Conservation (phyloP, 805 yeast genomes). For the Blastobotrys terrestris region DNA sequence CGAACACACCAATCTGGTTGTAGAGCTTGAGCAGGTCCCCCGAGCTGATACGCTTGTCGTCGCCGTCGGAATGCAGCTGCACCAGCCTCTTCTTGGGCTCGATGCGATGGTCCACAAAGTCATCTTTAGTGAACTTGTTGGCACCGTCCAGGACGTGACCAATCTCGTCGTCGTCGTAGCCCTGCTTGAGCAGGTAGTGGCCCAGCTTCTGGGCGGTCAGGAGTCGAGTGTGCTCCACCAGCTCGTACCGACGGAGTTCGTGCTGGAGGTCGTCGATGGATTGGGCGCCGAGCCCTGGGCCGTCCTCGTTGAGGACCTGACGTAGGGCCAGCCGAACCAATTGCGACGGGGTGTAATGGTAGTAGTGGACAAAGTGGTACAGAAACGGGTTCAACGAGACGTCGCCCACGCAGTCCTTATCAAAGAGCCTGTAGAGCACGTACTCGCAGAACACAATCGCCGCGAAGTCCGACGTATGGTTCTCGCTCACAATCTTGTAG, state of each 20-base stretch:
- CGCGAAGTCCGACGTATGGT: not conserved
- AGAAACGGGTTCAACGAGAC: slow-evolving; percentile 11
- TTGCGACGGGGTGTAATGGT: not conserved
- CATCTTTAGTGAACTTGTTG: not conserved
- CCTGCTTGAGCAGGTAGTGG: not conserved
- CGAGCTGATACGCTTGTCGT: not conserved
- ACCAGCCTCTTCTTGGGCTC: not conserved
- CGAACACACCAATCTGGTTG: not conserved
- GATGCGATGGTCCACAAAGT: not conserved
- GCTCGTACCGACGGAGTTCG: not conserved
- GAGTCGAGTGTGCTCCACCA: not conserved
- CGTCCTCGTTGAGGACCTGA: not conserved
- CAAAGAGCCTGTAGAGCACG: slow-evolving; percentile 7
- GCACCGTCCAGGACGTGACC: not conserved
- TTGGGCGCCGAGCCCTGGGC: not conserved
- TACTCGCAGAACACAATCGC: not conserved
- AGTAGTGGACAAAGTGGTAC: slow-evolving; percentile 9
- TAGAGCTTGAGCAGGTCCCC: not conserved
- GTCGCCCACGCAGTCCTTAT: not conserved
- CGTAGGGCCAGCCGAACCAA: not conserved
- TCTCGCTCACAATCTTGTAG: slow-evolving; percentile 3
- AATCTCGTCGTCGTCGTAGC: not conserved
- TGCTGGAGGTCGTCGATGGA: not conserved
- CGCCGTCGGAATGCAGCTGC: not conserved
- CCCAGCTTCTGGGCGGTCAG: not conserved